Percentiles rank a stretch among this genome's conserved stretches.
These are phyloP conservation scores for Silene conica DNA, from an alignment of 148 eudicot species.

Conservation along the genomic window DNA sequence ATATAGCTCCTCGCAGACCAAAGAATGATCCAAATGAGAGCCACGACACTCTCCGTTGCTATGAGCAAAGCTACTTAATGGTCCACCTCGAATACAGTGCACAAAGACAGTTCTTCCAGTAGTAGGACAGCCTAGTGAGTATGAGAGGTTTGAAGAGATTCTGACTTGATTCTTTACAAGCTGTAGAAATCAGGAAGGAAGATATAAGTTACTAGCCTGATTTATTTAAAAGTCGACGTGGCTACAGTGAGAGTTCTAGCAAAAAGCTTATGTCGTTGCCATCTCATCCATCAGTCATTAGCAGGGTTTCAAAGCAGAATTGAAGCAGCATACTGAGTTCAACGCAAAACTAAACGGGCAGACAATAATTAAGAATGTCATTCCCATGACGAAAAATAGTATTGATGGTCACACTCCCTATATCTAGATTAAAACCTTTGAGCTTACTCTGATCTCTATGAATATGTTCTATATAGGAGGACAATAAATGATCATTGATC, in stretches of 20 bases:
- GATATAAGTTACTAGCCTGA: not conserved
- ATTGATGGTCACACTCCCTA: no score
- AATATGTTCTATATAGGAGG: no score
- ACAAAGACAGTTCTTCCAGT: slow-evolving; percentile 62
- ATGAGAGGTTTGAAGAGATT: slow-evolving; percentile 62
- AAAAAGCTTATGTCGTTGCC: not conserved
- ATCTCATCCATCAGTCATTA: not conserved
- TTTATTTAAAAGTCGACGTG: not conserved
- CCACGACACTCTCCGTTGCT: slow-evolving; percentile 30
- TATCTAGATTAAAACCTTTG: no score
- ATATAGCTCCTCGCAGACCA: slow-evolving; percentile 49
- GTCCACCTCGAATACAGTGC: slow-evolving; percentile 45
- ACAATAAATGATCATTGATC: no score
- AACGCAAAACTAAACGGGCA: no score
- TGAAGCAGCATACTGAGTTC: not conserved
- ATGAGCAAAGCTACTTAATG: slow-evolving; percentile 23
- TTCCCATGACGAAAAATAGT: no score
- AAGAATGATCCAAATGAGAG: slow-evolving; percentile 22
- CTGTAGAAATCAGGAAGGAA: slow-evolving; percentile 36
- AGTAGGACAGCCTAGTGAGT: slow-evolving; percentile 63
- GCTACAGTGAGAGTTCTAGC: not conserved
- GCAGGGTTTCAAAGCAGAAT: not conserved
- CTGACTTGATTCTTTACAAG: slow-evolving; percentile 61
- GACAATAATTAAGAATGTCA: no score
- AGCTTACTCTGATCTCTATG: no score